These are phyloP conservation scores for Trametes cinnabarina DNA, from an alignment of 768 basidiomycete genomes.

Conservation along the genomic window DNA sequence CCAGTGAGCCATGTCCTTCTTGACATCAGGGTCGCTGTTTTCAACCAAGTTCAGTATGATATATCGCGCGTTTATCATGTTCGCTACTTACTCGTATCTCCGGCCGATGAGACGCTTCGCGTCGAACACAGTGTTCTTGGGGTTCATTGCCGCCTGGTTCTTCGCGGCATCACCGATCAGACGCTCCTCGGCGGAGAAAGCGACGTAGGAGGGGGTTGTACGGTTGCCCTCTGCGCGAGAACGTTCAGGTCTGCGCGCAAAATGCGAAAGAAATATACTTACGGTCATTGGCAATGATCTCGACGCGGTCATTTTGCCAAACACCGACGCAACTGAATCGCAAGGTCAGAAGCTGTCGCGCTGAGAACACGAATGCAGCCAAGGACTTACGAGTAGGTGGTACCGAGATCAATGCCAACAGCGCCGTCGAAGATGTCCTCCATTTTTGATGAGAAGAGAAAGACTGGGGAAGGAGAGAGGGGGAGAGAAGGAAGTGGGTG, in stretches of 20 bases:
- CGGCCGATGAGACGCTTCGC: conserved; percentile 99
- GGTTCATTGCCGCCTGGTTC: conserved; percentile 99
- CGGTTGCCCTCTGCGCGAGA: conserved; percentile 83
- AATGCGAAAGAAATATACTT: conserved; percentile 34
- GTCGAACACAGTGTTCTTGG: conserved; percentile 97
- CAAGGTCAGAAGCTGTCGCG: conserved; percentile 23
- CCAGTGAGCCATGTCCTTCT: conserved; percentile 98
- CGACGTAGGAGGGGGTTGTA: conserved; percentile 98
- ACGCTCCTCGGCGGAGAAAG: conserved; percentile 95
- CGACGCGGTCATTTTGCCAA: conserved; percentile 99
- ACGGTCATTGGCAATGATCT: conserved; percentile 98
- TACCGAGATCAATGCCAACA: conserved; percentile 95
- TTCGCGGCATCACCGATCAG: conserved; percentile 98
- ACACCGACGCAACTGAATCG: conserved; percentile 87
- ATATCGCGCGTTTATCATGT: background rate
- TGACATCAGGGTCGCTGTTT: conserved; percentile 80
- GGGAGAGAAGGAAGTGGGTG: conserved; percentile 15
- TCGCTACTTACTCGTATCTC: conserved; percentile 76
- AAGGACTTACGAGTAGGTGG: conserved; percentile 85
- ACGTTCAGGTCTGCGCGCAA: conserved; percentile 6
- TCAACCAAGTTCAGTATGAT: conserved; percentile 2
- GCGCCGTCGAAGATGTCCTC: conserved; percentile 95
- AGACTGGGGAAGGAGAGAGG: conserved; percentile 35
- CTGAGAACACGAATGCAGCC: background rate
- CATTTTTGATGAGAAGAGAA: conserved; percentile 54